Percentiles rank a stretch among this genome's conserved stretches.
Conservation (phyloP, 192 early-diverging fungal genomes). For the Rhizophagus sp. region DNA sequence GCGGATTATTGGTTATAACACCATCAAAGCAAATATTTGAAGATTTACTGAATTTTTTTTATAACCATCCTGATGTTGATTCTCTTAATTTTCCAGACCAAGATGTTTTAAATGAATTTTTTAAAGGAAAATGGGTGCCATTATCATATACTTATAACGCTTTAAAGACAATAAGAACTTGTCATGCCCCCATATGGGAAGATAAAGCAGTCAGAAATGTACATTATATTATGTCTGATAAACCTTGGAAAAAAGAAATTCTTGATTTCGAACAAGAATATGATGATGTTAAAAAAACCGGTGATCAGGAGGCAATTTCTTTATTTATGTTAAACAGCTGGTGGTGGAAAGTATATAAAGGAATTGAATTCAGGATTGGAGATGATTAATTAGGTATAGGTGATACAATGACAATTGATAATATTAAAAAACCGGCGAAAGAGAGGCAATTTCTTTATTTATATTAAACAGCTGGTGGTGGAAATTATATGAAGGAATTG, state of each 20-base stretch:
- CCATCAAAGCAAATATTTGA: conserved; percentile 36
- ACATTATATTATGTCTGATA: conserved; percentile 46
- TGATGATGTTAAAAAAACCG: neutral
- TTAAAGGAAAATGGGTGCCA: conserved; percentile 39
- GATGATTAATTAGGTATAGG: neutral
- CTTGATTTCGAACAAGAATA: neutral
- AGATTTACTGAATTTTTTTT: conserved; percentile 33
- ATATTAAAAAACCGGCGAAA: neutral
- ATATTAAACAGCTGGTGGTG: conserved; percentile 36
- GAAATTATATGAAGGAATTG: neutral
- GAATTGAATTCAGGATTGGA: neutral
- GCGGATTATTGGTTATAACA: conserved; percentile 47
- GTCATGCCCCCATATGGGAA: conserved; percentile 46
- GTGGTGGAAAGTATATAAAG: conserved; percentile 31
- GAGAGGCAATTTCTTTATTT: conserved; percentile 11
- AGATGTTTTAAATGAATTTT: conserved; percentile 52
- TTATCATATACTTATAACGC: conserved; percentile 55
- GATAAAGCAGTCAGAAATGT: conserved; percentile 37
- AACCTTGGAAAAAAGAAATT: conserved; percentile 43
- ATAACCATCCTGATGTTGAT: conserved; percentile 19
- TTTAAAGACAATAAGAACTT: conserved; percentile 42
- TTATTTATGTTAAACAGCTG: conserved; percentile 28
- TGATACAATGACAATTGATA: too few relatives aligned
- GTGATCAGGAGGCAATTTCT: neutral
- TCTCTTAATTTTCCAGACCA: conserved; percentile 51